Conservation (phyloP, 1,139 yeast genomes). For the Lodderomyces pseudojiufengensis region DNA sequence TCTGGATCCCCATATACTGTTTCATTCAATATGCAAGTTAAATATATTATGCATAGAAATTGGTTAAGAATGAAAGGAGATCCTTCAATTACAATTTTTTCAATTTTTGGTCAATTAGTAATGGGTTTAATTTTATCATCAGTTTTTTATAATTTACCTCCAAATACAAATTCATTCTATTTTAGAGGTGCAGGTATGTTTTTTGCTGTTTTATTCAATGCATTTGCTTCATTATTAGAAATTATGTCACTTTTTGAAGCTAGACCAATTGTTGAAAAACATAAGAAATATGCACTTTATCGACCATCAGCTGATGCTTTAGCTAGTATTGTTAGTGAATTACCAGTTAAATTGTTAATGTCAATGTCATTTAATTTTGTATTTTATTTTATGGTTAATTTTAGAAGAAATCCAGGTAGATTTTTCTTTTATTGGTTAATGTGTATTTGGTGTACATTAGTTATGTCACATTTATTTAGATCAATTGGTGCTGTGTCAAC, state of each 20-base stretch:
- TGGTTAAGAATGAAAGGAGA: conserved; percentile 57
- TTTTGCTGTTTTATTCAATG: conserved; percentile 55
- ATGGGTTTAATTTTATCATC: conserved; percentile 75
- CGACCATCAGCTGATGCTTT: conserved; percentile 65
- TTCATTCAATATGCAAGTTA: conserved; percentile 32
- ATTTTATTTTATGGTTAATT: conserved; percentile 55
- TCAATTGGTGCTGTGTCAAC: conserved; percentile 56
- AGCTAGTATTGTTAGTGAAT: conserved; percentile 53
- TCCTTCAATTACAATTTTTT: conserved; percentile 57
- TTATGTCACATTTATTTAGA: conserved; percentile 58
- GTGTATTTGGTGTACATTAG: conserved; percentile 41
- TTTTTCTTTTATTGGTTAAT: conserved; percentile 53
- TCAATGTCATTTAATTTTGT: conserved; percentile 44
- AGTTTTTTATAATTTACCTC: conserved; percentile 51
- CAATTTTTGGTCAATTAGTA: conserved; percentile 56
- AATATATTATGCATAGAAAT: conserved; percentile 26
- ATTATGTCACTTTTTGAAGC: conserved; percentile 54
- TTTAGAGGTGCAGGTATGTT: conserved; percentile 57
- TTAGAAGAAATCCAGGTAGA: conserved; percentile 56
- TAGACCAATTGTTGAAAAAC: conserved; percentile 60
- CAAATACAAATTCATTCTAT: conserved; percentile 49
- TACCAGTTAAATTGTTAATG: conserved; percentile 51
- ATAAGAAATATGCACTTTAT: conserved; percentile 59
- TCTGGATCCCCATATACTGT: conserved; percentile 32
- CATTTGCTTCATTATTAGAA: conserved; percentile 57